Evolutionary conservation across 352 stramenopile species (phyloP).

Genomic region (Blastocystis sp.): DNA sequence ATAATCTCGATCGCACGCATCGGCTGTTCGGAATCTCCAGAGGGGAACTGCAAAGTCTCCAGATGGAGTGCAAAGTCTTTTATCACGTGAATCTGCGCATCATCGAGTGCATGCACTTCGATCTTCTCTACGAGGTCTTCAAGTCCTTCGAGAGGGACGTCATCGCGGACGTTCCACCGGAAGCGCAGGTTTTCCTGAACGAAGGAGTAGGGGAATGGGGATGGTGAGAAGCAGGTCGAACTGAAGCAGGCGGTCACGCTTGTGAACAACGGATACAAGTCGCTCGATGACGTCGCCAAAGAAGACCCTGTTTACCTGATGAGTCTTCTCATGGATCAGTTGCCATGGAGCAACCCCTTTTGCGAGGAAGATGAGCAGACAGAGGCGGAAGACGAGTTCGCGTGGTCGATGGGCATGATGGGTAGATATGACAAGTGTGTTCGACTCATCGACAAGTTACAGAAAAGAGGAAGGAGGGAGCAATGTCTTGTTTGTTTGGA

Average conservation of each 20-base stretch:
- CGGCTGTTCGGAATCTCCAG: conserved; percentile 13
- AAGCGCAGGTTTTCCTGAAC: neutral
- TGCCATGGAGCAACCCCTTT: conserved; percentile 23
- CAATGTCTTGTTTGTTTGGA: conserved; percentile 30
- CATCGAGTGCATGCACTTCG: conserved; percentile 24
- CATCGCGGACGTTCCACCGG: neutral
- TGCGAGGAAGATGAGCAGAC: conserved; percentile 5
- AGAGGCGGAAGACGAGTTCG: conserved; percentile 15
- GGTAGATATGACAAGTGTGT: conserved; percentile 36
- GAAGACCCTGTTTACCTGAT: conserved; percentile 6
- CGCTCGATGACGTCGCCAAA: neutral
- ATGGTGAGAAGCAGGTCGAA: neutral
- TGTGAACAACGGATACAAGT: conserved; percentile 21
- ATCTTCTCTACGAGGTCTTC: conserved; percentile 36
- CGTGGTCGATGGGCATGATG: neutral
- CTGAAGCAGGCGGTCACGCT: neutral
- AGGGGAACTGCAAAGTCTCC: conserved; percentile 2
- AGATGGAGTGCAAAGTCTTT: conserved; percentile 37
- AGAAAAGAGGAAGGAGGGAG: neutral
- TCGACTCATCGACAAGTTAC: neutral
- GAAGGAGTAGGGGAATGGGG: neutral
- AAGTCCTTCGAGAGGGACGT: conserved; percentile 20
- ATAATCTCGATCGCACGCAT: conserved; percentile 28
- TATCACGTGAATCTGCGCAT: conserved; percentile 34
- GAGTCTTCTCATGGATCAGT: neutral